A percentile compares a stretch with the other conserved stretches of the same genome.
Evolutionary conservation across 768 basidiomycete genomes (phyloP).

Genomic region (Antrodiella citrinella): DNA sequence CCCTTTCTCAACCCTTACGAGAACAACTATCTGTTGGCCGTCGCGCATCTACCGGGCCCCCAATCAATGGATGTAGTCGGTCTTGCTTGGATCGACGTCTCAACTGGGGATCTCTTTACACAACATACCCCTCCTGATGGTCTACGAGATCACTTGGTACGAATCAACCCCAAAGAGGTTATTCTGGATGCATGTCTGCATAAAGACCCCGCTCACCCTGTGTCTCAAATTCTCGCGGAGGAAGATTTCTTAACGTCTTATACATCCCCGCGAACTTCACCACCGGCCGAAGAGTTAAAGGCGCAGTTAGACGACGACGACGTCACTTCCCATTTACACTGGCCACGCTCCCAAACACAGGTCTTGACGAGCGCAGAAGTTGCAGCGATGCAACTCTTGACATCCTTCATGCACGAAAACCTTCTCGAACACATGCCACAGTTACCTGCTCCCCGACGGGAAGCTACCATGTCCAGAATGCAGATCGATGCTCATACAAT

Average conservation of each 20-base stretch:
- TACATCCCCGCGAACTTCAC: slow-evolving; percentile 12
- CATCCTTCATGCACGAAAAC: slow-evolving; percentile 54
- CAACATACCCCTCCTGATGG: slow-evolving; percentile 44
- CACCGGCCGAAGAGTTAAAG: neutral
- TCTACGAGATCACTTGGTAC: slow-evolving; percentile 74
- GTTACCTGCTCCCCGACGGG: slow-evolving; percentile 48
- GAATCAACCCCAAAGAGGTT: slow-evolving; percentile 77
- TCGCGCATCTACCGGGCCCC: slow-evolving; percentile 27
- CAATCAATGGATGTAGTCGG: slow-evolving; percentile 31
- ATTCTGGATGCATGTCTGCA: slow-evolving; percentile 47
- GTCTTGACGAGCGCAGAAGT: slow-evolving; percentile 35
- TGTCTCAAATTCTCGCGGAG: slow-evolving; percentile 42
- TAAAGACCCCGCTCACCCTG: slow-evolving; percentile 31
- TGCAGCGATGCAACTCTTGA: slow-evolving; percentile 53
- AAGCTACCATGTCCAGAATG: slow-evolving; percentile 55
- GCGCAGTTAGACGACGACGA: slow-evolving; percentile 12
- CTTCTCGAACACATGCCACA: slow-evolving; percentile 74
- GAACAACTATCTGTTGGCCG: slow-evolving; percentile 83
- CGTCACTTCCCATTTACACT: slow-evolving; percentile 8
- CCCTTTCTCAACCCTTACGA: slow-evolving; percentile 78
- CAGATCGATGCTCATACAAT: slow-evolving; percentile 86
- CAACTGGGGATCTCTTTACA: slow-evolving; percentile 89
- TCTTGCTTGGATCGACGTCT: slow-evolving; percentile 91
- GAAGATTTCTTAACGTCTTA: slow-evolving; percentile 52
- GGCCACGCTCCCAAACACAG: neutral